Conservation (phyloP, 441 rosid species). For the Bocquillonia castaneifolia region DNA sequence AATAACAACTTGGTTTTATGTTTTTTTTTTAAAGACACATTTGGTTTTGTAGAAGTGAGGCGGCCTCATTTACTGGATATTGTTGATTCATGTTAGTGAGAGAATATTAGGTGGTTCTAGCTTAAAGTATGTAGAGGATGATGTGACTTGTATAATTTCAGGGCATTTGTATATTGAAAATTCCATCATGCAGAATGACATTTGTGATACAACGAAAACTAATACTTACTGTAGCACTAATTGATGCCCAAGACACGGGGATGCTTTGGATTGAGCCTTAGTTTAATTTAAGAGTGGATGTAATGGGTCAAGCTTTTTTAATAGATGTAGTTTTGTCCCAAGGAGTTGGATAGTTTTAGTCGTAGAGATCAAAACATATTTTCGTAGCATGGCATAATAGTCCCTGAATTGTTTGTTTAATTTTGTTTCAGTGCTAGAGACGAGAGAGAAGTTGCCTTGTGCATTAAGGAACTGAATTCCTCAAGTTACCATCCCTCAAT, state of each 20-base stretch:
- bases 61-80: too few relatives aligned
- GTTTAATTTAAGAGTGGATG: background rate
- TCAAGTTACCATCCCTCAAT: conserved; percentile 77
- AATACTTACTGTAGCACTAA: too few relatives aligned
- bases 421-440: conserved; percentile 89
- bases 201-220: too few relatives aligned
- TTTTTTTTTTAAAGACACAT: background rate
- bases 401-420: too few relatives aligned
- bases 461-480: conserved; percentile 83
- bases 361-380: too few relatives aligned
- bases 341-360: too few relatives aligned
- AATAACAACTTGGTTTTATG: background rate
- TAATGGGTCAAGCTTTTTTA: background rate
- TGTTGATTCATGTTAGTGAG: background rate
- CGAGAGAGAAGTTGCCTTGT: conserved; percentile 76
- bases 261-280: background rate
- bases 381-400: too few relatives aligned
- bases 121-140: background rate
- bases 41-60: background rate
- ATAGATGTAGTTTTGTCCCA: too few relatives aligned
- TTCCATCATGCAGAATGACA: too few relatives aligned
- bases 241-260: too few relatives aligned
- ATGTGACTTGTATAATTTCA: background rate
- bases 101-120: background rate
- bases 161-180: background rate